Evolutionary conservation across 257 asterid species (phyloP).

Genomic region (Solanum neorickii): DNA sequence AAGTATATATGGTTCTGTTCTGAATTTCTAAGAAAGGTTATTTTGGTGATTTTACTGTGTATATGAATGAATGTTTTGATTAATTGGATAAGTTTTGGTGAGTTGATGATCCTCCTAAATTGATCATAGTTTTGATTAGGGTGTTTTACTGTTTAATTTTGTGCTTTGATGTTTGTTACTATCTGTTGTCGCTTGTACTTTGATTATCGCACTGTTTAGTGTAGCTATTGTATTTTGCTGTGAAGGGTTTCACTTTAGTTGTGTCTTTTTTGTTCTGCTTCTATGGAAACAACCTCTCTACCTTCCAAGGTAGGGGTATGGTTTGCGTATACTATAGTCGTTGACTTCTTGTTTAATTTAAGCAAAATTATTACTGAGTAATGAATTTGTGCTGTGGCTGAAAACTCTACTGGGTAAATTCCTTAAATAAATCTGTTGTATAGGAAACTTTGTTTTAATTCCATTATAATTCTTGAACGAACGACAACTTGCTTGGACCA

Average conservation of each 20-base stretch:
- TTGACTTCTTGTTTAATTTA: not conserved
- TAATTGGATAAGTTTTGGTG: not conserved
- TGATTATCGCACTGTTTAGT: not conserved
- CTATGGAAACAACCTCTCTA: not conserved
- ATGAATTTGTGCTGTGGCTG: not conserved
- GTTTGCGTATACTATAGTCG: not conserved
- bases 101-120: not conserved
- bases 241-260: not conserved
- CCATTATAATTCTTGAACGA: not conserved
- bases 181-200: not conserved
- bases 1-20: constrained; percentile 10
- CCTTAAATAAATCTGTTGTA: not conserved
- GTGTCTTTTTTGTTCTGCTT: not conserved
- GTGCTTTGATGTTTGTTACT: not conserved
- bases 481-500: not conserved
- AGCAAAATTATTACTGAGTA: not conserved
- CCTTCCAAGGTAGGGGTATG: not conserved
- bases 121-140: not conserved
- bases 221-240: not conserved
- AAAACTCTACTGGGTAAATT: not conserved
- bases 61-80: not conserved
- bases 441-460: not conserved
- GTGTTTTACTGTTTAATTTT: not conserved
- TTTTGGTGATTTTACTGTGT: not conserved
- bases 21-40: not conserved